These are phyloP conservation scores for Coemansia sp. DNA, from an alignment of 192 early-diverging fungal genomes.

Conservation along the genomic window DNA sequence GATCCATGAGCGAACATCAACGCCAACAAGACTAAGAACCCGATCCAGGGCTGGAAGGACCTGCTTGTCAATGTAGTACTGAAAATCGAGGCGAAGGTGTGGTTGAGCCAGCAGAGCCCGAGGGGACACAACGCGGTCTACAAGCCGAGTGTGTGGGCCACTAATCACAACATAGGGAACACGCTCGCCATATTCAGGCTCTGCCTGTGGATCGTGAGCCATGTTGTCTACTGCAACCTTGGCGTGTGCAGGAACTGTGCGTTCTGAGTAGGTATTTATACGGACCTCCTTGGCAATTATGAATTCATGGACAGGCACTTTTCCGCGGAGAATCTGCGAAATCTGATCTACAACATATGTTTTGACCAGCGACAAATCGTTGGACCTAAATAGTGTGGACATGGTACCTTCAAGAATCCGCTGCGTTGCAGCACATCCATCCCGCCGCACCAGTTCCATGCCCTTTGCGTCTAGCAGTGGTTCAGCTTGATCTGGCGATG, in stretches of 20 bases:
- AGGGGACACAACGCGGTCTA: slow-evolving; percentile 72
- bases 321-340: slow-evolving; percentile 66
- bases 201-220: slow-evolving; percentile 66
- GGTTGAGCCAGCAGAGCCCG: slow-evolving; percentile 62
- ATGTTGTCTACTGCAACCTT: slow-evolving; percentile 68
- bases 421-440: slow-evolving; percentile 76
- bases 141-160: slow-evolving; percentile 64
- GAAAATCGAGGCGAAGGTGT: slow-evolving; percentile 68
- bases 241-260: slow-evolving; percentile 67
- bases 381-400: slow-evolving; percentile 75
- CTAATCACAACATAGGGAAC: slow-evolving; percentile 85
- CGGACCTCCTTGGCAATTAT: slow-evolving; percentile 89
- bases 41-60: slow-evolving; percentile 77
- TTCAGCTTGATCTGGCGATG: slow-evolving; percentile 59
- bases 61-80: slow-evolving; percentile 86
- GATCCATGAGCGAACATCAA: slow-evolving; percentile 50
- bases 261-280: slow-evolving; percentile 69
- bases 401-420: slow-evolving; percentile 77
- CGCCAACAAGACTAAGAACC: slow-evolving; percentile 77
- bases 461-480: slow-evolving; percentile 93
- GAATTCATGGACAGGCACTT: slow-evolving; percentile 73
- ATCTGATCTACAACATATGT: slow-evolving; percentile 69
- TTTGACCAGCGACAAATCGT: slow-evolving; percentile 82
- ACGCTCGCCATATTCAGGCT: slow-evolving; percentile 84
- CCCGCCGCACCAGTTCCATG: slow-evolving; percentile 89